These are phyloP conservation scores for Handroanthus guayacan DNA, from an alignment of 257 asterid genomes.

Conservation along the genomic window DNA sequence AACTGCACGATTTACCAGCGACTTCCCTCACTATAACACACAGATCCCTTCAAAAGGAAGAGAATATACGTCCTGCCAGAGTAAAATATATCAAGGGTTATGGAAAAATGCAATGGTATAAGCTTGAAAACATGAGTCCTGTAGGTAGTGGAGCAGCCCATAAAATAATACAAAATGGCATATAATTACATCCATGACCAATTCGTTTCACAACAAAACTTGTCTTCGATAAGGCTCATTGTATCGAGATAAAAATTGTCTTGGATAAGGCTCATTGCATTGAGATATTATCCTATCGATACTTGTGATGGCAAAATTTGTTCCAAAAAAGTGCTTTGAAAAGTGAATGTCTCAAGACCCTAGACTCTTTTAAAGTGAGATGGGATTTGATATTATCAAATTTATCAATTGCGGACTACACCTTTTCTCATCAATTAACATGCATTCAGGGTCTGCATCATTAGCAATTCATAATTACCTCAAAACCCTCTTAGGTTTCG, in stretches of 20 bases:
- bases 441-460: neutral
- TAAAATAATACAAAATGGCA: neutral
- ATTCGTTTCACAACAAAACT: neutral
- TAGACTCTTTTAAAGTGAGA: no score
- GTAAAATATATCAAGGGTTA: neutral
- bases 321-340: no score
- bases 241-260: no score
- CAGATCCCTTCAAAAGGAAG: neutral
- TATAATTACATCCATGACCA: neutral
- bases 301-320: no score
- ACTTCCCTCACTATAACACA: constrained; percentile 15
- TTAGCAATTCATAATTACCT: neutral
- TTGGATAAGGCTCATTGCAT: no score
- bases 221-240: neutral
- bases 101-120: neutral
- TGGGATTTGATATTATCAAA: no score
- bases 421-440: neutral
- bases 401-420: neutral
- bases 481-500: no score
- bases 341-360: no score
- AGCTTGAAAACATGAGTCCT: neutral
- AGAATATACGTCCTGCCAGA: constrained; percentile 26
- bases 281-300: no score
- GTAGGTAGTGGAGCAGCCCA: neutral
- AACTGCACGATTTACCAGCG: constrained; percentile 37